phyloP scores from a whole-genome alignment of 768 basidiomycete species.

The Cystofilobasidium capitatum region DNA sequence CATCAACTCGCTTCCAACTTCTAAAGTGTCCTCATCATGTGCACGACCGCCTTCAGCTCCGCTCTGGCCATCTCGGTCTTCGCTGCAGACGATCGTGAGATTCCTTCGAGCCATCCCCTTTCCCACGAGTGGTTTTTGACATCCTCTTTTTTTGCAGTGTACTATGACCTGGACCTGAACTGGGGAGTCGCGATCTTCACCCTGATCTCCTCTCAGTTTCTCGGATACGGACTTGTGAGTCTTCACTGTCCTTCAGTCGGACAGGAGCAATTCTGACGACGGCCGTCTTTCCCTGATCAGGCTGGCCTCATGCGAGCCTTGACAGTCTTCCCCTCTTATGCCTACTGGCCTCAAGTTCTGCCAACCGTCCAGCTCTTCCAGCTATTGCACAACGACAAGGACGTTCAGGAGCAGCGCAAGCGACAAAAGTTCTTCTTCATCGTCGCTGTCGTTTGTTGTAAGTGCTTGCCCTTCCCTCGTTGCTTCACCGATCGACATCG shows the following conservation, averaged over 20 bases:
- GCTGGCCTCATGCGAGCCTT: constrained; percentile 32
- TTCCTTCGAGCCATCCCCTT: background rate
- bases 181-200: constrained; percentile 36
- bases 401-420: constrained; percentile 32
- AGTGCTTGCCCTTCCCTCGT: too few species aligned
- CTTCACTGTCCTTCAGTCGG: background rate
- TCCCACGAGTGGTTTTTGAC: background rate
- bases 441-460: constrained; percentile 33
- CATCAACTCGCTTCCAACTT: background rate
- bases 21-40: constrained; percentile 33
- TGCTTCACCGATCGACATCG: too few species aligned
- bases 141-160: constrained; percentile 9
- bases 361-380: constrained; percentile 32
- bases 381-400: constrained; percentile 33
- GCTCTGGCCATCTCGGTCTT: constrained; percentile 40
- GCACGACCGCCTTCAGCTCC: constrained; percentile 36
- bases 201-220: constrained; percentile 34
- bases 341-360: background rate
- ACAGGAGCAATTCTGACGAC: too few species aligned
- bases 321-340: constrained; percentile 18
- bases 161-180: constrained; percentile 35
- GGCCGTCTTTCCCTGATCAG: background rate
- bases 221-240: constrained; percentile 29
- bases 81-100: constrained; percentile 33
- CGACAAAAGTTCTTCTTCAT: constrained; percentile 36